phyloP scores from a whole-genome alignment of 2,329 filamentous ascomycete genomes.

The Calonectria pseudoreteaudii region DNA sequence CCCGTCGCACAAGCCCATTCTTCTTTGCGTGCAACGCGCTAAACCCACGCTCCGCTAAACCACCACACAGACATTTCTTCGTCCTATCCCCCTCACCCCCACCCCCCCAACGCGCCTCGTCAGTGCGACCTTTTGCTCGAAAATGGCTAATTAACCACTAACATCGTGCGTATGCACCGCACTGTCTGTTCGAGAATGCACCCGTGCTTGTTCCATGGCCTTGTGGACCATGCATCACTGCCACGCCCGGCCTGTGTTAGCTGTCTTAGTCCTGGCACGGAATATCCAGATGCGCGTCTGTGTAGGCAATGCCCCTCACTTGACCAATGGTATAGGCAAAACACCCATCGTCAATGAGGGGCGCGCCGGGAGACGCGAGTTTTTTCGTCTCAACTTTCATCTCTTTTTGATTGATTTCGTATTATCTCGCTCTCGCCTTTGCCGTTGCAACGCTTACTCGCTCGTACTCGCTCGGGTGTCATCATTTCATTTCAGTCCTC shows the following conservation, averaged over 20 bases:
- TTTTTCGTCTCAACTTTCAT: constrained; percentile 8
- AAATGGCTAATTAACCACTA: background rate
- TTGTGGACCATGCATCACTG: background rate
- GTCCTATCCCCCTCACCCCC: background rate
- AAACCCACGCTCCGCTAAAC: background rate
- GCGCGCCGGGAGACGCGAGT: background rate
- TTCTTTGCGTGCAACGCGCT: constrained; percentile 4
- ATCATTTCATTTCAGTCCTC: background rate
- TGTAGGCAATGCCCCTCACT: background rate
- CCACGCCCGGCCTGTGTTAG: background rate
- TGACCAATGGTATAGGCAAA: constrained; percentile 1
- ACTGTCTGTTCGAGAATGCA: constrained; percentile 2
- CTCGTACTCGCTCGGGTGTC: background rate
- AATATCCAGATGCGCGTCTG: background rate
- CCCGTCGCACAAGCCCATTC: constrained; percentile 6
- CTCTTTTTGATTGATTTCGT: background rate
- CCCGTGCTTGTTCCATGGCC: constrained; percentile 6
- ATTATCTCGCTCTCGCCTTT: background rate
- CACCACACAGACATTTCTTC: constrained; percentile 5
- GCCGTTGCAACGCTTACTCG: constrained; percentile 4
- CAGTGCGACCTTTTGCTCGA: background rate
- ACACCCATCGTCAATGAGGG: background rate
- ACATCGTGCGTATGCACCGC: background rate
- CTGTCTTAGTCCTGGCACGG: background rate
- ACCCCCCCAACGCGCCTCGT: background rate